A percentile compares a stretch with the other conserved stretches of the same genome.
phyloP scores from a whole-genome alignment of 176 grass and related monocot genomes.

The Olyra latifolia region DNA sequence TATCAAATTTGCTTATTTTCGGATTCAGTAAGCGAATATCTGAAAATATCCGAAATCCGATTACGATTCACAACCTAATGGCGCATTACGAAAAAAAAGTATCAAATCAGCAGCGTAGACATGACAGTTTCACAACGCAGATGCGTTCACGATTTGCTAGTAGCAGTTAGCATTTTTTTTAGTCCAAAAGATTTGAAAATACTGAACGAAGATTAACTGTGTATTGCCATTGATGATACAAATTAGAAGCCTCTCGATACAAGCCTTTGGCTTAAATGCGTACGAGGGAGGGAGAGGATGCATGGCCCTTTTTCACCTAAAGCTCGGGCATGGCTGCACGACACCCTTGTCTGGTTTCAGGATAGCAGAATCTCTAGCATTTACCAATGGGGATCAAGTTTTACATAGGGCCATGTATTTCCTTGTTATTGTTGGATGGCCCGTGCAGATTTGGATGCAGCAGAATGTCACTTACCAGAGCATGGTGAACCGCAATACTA shows the following conservation, averaged over 20 bases:
- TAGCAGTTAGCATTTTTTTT: neutral
- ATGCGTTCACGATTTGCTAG: neutral
- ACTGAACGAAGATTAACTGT: constrained; percentile 13
- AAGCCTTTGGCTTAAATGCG: constrained; percentile 27
- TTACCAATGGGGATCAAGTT: constrained; percentile 29
- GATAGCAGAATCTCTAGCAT: constrained; percentile 30
- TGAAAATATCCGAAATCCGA: too few species aligned
- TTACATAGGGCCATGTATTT: constrained; percentile 12
- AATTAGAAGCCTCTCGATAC: constrained; percentile 38
- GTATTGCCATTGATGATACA: constrained; percentile 33
- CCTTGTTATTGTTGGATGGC: constrained; percentile 47
- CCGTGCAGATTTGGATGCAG: constrained; percentile 32
- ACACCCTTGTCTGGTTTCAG: constrained; percentile 20
- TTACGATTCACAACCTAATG: neutral
- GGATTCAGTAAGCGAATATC: too few species aligned
- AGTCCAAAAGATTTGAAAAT: neutral
- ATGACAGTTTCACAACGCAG: neutral
- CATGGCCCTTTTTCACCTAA: constrained; percentile 36
- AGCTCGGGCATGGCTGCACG: constrained; percentile 17
- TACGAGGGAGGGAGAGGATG: neutral
- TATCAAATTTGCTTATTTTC: too few species aligned
- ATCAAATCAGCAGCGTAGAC: neutral
- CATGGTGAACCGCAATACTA: constrained; percentile 17
- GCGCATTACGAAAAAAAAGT: neutral
- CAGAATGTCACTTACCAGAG: constrained; percentile 24